Base-by-base conservation (phyloP, 768 basidiomycete genomes). In the Tricholoma sp. region DNA sequence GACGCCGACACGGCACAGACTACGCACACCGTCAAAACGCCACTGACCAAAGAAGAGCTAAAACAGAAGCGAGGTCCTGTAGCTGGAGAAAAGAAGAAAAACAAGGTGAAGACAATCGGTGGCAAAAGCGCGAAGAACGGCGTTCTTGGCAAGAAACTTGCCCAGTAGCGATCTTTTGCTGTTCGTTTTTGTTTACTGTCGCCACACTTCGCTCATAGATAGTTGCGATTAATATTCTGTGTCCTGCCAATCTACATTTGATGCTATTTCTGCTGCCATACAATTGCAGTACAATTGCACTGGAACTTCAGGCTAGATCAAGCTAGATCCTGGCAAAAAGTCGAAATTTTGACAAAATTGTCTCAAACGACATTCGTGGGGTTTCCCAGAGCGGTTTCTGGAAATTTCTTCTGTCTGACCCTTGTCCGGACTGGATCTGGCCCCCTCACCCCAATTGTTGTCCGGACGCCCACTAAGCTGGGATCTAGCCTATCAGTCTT, bases 21-120 rank as follows among this genome's bases (percentile, higher is more conserved):
- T 16, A 43, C 63, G 12, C 27, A 45, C 27, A 46, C 29, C 22
- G 18, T 21, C 14, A 50, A 41, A 12, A 27, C 64, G 3, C 56
- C 69, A 11, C 46, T 79, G 52, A 75, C 71, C 7, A 73, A 66
- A 49, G 74, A 77, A 16, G 82, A 83, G 59, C 63, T 81, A 61
- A 84, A 85, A 71, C 74, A 77, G 66, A 86, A 86, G 66, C 74
- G 76, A 54, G 68, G 67, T 19, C 69, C 65, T 1, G 72, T 67
- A 34, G 68, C 72, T 49, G 75, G 75, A 2, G 81, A 81, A 68
- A 84, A 80, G 74, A 88, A 88, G 72, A 86, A 84, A 69, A 77
- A 72, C 52, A 71, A 74, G 52, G 47, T 75, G 18, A 61, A 69
- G 9, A 71, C 72, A 57, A 74, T 72, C 59, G 71, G 71, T 9